These are phyloP conservation scores for Marasmius fiardii DNA, from an alignment of 1,284 basidiomycete genomes.

Conservation along the genomic window DNA sequence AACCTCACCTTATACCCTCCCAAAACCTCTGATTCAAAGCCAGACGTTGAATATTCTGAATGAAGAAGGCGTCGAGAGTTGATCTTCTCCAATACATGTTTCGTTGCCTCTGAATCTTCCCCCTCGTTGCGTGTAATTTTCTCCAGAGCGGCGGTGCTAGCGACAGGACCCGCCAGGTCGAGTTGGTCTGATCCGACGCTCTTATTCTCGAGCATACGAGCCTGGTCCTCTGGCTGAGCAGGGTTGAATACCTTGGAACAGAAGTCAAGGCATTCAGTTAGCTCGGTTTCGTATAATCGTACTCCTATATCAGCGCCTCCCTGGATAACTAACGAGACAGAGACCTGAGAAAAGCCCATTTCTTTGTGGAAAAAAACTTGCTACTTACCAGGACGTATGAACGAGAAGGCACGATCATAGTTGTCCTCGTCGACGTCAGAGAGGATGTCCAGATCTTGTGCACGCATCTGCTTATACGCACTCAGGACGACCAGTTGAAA, in stretches of 20 bases:
- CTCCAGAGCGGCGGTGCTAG: neutral
- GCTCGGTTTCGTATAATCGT: slow-evolving; percentile 12
- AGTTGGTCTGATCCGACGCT: slow-evolving; percentile 7
- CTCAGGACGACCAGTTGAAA: slow-evolving; percentile 63
- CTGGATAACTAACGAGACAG: slow-evolving; percentile 9
- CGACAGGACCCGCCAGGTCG: slow-evolving; percentile 10
- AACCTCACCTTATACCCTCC: slow-evolving; percentile 7
- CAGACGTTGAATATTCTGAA: slow-evolving; percentile 8
- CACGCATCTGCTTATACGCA: slow-evolving; percentile 59
- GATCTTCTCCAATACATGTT: slow-evolving; percentile 11
- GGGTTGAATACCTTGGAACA: slow-evolving; percentile 11
- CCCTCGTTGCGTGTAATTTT: neutral
- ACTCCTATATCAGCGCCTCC: slow-evolving; percentile 13
- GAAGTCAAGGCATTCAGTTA: slow-evolving; percentile 11
- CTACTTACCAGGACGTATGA: slow-evolving; percentile 47
- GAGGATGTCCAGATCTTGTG: slow-evolving; percentile 45
- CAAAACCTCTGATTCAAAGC: slow-evolving; percentile 10
- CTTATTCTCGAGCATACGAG: neutral
- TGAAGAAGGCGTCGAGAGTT: slow-evolving; percentile 11
- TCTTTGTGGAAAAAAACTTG: neutral
- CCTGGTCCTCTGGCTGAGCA: slow-evolving; percentile 9
- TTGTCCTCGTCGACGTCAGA: slow-evolving; percentile 52
- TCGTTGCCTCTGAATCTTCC: neutral
- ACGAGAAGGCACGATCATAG: slow-evolving; percentile 56
- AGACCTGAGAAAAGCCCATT: neutral